Conservation (phyloP, 2,329 filamentous ascomycete species). For the Fusarium avenaceum region DNA sequence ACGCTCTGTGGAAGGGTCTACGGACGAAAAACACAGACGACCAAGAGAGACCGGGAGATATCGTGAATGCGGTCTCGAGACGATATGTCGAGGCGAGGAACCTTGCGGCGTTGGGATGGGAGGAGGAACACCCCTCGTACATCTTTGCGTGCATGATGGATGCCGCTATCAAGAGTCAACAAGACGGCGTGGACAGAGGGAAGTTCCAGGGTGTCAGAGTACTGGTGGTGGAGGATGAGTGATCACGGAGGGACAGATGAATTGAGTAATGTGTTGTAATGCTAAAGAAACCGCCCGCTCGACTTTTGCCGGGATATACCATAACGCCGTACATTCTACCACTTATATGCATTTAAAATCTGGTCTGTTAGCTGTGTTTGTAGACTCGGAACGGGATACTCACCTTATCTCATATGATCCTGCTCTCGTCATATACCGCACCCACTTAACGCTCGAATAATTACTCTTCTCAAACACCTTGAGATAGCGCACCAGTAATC, state of each 20-base stretch:
- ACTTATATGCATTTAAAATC: conserved; percentile 53
- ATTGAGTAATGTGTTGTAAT: conserved; percentile 38
- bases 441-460: conserved; percentile 99
- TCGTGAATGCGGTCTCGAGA: conserved; percentile 50
- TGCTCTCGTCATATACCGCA: conserved; percentile 97
- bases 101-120: conserved; percentile 52
- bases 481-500: conserved; percentile 90
- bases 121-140: conserved; percentile 48
- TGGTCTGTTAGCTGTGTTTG: conserved; percentile 41
- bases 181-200: conserved; percentile 36
- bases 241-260: conserved; percentile 22
- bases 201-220: conserved; percentile 48
- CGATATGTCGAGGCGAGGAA: conserved; percentile 53
- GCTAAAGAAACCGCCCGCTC: conserved; percentile 48
- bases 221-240: conserved; percentile 47
- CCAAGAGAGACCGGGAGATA: conserved; percentile 43
- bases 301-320: conserved; percentile 52
- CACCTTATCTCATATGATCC: conserved; percentile 97
- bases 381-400: conserved; percentile 29
- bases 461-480: conserved; percentile 99
- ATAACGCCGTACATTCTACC: conserved; percentile 51
- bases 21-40: conserved; percentile 32
- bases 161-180: conserved; percentile 51
- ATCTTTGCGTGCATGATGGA: conserved; percentile 51
- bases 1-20: conserved; percentile 44